These are phyloP conservation scores for Phytopythium boreale DNA, from an alignment of 352 stramenopile genomes.

Conservation along the genomic window DNA sequence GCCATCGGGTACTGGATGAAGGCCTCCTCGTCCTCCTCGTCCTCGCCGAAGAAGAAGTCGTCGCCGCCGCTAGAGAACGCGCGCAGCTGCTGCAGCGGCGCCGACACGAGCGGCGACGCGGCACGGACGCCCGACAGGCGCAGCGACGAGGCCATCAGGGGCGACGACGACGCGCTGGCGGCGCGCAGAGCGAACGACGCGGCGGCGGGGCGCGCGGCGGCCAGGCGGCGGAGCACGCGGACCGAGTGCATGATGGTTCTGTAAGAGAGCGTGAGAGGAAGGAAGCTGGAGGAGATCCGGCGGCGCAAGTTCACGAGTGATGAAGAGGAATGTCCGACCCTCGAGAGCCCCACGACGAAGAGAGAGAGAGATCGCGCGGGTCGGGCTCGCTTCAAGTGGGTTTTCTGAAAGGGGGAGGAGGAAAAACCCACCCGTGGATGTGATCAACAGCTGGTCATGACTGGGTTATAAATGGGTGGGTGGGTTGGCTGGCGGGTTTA, in stretches of 20 bases:
- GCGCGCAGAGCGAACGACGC: slow-evolving; percentile 8
- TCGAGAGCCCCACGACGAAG: not conserved
- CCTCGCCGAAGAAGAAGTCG: slow-evolving; percentile 64
- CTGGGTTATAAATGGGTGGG: not conserved
- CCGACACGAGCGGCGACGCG: not conserved
- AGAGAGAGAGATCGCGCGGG: not conserved
- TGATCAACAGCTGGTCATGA: no score
- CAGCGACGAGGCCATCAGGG: not conserved
- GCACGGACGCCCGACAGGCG: slow-evolving; percentile 10
- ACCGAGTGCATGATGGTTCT: slow-evolving; percentile 18
- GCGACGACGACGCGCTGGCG: not conserved
- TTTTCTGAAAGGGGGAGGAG: not conserved
- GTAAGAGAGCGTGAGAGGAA: not conserved
- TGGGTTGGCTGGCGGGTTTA: not conserved
- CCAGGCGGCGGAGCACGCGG: slow-evolving; percentile 28
- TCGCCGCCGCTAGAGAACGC: slow-evolving; percentile 41
- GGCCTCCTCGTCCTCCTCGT: slow-evolving; percentile 62
- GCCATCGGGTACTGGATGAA: slow-evolving; percentile 80
- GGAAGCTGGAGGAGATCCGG: not conserved
- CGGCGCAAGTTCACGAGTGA: not conserved
- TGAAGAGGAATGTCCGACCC: not conserved
- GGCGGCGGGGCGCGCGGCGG: slow-evolving; percentile 14
- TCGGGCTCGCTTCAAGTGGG: not conserved
- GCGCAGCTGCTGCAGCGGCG: slow-evolving; percentile 16
- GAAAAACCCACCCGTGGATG: not conserved